Evolutionary conservation across 805 yeast species (phyloP).

Genomic region (Candida andamanensis): DNA sequence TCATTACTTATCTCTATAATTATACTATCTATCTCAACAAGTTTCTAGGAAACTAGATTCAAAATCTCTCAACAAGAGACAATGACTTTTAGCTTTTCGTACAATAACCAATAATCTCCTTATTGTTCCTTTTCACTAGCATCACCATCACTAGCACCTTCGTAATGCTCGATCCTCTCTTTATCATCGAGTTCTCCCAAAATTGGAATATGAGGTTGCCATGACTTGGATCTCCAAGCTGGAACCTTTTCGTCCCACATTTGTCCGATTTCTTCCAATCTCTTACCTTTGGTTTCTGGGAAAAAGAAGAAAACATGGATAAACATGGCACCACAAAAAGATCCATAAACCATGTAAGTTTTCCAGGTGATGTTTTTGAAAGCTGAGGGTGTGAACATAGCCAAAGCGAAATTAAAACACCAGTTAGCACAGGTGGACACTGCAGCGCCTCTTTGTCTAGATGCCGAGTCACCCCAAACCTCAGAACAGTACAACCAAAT

Average conservation of each 20-base stretch:
- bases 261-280: constrained; percentile 47
- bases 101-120: background rate
- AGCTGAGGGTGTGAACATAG: constrained; percentile 55
- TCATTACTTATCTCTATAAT: constrained; percentile 10
- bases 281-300: constrained; percentile 55
- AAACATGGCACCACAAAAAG: constrained; percentile 43
- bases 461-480: constrained; percentile 46
- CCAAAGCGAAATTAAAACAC: constrained; percentile 59
- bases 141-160: too few species aligned
- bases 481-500: constrained; percentile 62
- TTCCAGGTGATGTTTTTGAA: constrained; percentile 51
- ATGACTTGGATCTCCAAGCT: constrained; percentile 31
- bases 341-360: constrained; percentile 49
- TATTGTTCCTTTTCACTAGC: too few species aligned
- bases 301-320: constrained; percentile 41
- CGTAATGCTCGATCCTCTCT: constrained; percentile 6
- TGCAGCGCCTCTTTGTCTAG: constrained; percentile 60
- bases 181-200: constrained; percentile 28
- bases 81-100: constrained; percentile 1
- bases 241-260: constrained; percentile 34
- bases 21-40: constrained; percentile 11
- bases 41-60: constrained; percentile 6
- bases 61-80: constrained; percentile 11
- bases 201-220: constrained; percentile 34
- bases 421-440: constrained; percentile 64